phyloP scores from a whole-genome alignment of 2,329 filamentous ascomycete genomes.

The Fusarium poae region DNA sequence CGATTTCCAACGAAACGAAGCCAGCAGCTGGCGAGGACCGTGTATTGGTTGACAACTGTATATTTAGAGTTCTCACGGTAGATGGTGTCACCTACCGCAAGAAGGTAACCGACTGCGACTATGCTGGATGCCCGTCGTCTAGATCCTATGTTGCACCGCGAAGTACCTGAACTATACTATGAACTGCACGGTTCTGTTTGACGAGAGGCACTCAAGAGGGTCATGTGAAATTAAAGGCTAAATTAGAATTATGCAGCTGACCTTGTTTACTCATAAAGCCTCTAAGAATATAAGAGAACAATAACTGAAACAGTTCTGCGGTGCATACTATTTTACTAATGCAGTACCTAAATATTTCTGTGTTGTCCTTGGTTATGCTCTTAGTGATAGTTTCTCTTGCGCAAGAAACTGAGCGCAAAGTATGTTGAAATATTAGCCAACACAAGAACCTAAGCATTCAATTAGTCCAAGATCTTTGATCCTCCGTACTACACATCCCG shows the following conservation, averaged over 20 bases:
- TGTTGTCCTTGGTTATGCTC: neutral
- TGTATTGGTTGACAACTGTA: neutral
- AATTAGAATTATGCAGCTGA: neutral
- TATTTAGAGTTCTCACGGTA: neutral
- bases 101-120: neutral
- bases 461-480: neutral
- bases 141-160: neutral
- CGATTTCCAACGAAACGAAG: neutral
- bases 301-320: neutral
- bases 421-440: accelerated
- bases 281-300: neutral
- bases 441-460: neutral
- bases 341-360: neutral
- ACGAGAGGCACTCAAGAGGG: no score
- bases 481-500: no score
- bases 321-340: neutral
- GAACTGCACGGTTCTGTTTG: neutral
- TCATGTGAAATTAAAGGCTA: neutral
- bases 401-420: neutral
- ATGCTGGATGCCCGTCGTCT: neutral
- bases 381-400: neutral
- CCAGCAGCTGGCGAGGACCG: neutral
- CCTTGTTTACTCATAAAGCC: neutral
- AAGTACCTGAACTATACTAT: neutral
- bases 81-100: neutral